Evolutionary conservation across 1,284 basidiomycete genomes (phyloP).

Genomic region (Moesziomyces sp.): DNA sequence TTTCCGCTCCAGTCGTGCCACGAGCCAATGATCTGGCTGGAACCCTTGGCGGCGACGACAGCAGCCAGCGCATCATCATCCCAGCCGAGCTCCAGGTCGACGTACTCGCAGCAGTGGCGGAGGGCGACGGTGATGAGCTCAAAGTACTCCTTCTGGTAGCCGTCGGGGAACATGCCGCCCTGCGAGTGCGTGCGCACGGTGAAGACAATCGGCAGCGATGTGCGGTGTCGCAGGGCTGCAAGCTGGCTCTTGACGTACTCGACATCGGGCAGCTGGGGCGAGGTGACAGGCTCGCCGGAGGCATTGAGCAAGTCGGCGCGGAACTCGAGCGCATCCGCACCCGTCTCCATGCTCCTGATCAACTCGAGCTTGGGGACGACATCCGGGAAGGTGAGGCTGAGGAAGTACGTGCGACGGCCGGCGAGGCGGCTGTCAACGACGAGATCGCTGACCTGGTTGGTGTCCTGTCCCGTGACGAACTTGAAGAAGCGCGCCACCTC

Average conservation of each 20-base stretch:
- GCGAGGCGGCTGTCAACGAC: slow-evolving; percentile 37
- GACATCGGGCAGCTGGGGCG: slow-evolving; percentile 75
- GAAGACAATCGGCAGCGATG: slow-evolving; percentile 87
- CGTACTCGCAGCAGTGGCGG: slow-evolving; percentile 86
- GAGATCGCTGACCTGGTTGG: slow-evolving; percentile 76
- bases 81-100: slow-evolving; percentile 89
- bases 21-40: slow-evolving; percentile 85
- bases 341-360: slow-evolving; percentile 80
- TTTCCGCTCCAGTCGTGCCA: slow-evolving; percentile 93
- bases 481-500: slow-evolving; percentile 80
- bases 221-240: slow-evolving; percentile 79
- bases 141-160: slow-evolving; percentile 78
- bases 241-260: slow-evolving; percentile 85
- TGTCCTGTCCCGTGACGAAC: slow-evolving; percentile 81
- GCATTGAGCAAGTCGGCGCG: slow-evolving; percentile 88
- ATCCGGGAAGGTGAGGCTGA: slow-evolving; percentile 91
- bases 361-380: slow-evolving; percentile 77
- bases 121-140: slow-evolving; percentile 83
- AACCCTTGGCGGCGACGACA: slow-evolving; percentile 76
- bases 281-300: slow-evolving; percentile 66
- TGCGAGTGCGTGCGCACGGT: slow-evolving; percentile 88
- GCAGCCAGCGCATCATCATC: slow-evolving; percentile 75
- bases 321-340: slow-evolving; percentile 91
- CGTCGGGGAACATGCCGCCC: slow-evolving; percentile 90
- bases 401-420: slow-evolving; percentile 78